These are phyloP conservation scores for Plenodomus biglobosus DNA, from an alignment of 2,329 filamentous ascomycete species.

Conservation along the genomic window DNA sequence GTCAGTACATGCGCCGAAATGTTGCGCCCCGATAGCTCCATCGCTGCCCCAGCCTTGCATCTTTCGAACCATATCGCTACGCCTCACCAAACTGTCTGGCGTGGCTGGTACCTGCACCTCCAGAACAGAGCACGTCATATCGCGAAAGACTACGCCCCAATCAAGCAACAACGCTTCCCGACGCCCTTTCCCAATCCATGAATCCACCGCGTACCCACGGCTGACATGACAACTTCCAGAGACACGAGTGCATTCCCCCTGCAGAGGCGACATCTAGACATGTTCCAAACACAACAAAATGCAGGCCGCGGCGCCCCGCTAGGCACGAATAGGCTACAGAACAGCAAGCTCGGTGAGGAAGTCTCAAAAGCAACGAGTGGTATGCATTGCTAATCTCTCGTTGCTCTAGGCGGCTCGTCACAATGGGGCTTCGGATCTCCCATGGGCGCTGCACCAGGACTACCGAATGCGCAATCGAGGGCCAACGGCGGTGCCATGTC, in stretches of 20 bases:
- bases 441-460: conserved; percentile 55
- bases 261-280: conserved; percentile 54
- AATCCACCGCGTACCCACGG: not conserved
- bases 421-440: conserved; percentile 61
- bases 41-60: not conserved
- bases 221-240: conserved; percentile 30
- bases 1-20: not conserved
- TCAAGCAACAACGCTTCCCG: not conserved
- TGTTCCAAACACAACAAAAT: conserved; percentile 55
- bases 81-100: not conserved
- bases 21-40: not conserved
- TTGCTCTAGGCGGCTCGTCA: conserved; percentile 52
- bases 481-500: conserved; percentile 52
- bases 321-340: conserved; percentile 54
- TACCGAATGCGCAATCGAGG: conserved; percentile 55
- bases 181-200: not conserved
- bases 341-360: conserved; percentile 56
- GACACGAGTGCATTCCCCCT: conserved; percentile 55
- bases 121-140: not conserved
- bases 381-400: conserved; percentile 20
- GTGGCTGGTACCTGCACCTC: not conserved
- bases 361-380: not conserved
- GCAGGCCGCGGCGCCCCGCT: conserved; percentile 52
- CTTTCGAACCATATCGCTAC: not conserved
- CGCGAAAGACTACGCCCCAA: not conserved